Base-by-base conservation (phyloP, 1,139 yeast species). In the Geotrichum bryndzae region DNA sequence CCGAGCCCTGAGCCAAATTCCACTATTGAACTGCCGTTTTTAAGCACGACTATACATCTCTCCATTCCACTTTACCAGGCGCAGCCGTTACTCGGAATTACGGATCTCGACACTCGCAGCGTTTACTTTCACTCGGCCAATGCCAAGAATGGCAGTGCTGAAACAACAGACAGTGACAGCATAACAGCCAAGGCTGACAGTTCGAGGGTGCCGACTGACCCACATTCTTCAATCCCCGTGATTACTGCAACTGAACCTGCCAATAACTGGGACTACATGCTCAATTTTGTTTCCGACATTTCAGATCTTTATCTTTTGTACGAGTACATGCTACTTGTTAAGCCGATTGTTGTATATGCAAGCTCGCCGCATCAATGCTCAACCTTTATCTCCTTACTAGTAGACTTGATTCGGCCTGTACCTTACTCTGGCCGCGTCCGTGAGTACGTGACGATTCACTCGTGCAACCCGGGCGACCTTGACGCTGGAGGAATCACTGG, bases 401-500 rank as follows among this genome's bases (percentile, higher is more conserved):
- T 67, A 18, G 69, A 68, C 51, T 58, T 69, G 29, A 65, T 69
- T 55, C 53, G 68, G 23, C 72, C 72, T 3, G 55, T 68, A 11
- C 67, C 67, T 1, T 65, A 65, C 51, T 53, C 64, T 15, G 59
- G 59, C 29, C 64, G 63, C 18, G 60, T 68, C 18, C 60, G 69
- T 8, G 72, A 69, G 35, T 69, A 69, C 56, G 68, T 68, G 29
- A 69, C 72, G 1, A 66, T 69, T 48, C 70, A 69, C 45, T 66
- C 71, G 11, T 54, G 59, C 25, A 59, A 62, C 11, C 62, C 64
- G 8, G 57, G 31, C 15, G 58, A 29, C 3, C 53, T 48, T 15
- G 57, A 52, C 22, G 22, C 29, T 48, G 58, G 57, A 10, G 69
- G 69, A 1, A 62, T 69, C 10, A 60, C 62, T 13, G 72, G 72